Evolutionary conservation across 1,284 basidiomycete genomes (phyloP).

Genomic region (Sanguinoderma infundibulare): DNA sequence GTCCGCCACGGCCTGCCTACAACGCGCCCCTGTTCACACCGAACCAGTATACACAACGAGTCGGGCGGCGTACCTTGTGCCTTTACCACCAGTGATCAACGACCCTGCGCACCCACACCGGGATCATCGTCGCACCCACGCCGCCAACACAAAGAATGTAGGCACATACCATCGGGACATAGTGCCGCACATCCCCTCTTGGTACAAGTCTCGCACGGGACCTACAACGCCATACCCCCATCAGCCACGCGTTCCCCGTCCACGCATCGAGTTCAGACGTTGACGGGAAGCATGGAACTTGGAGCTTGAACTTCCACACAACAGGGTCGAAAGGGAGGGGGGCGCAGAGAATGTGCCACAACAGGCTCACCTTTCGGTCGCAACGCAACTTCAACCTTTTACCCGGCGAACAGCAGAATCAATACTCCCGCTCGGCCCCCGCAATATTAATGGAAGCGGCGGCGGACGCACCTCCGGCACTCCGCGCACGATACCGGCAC

Average conservation of each 20-base stretch:
- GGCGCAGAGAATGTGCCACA: background rate
- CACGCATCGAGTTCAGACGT: background rate
- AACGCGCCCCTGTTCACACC: background rate
- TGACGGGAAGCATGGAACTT: background rate
- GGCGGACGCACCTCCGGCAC: conserved; percentile 54
- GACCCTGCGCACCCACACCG: conserved; percentile 43
- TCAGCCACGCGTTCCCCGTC: background rate
- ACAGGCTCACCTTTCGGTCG: conserved; percentile 60
- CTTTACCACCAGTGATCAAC: conserved; percentile 56
- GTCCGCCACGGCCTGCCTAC: conserved; percentile 62
- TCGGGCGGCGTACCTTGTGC: conserved; percentile 39
- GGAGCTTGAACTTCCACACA: background rate
- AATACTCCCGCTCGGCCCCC: conserved; percentile 1
- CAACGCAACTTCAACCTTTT: conserved; percentile 71
- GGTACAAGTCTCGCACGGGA: conserved; percentile 74
- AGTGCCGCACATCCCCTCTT: conserved; percentile 71
- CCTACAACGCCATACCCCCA: conserved; percentile 39
- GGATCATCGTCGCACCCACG: background rate
- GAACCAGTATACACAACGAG: background rate
- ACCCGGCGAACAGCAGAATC: background rate
- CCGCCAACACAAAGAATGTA: background rate
- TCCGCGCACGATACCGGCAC: conserved; percentile 74
- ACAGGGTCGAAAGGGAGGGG: background rate
- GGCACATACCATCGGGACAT: conserved; percentile 64
- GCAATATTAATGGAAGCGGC: conserved; percentile 4